phyloP scores from a whole-genome alignment of 1,139 yeast genomes.

The Yarrowia galli region DNA sequence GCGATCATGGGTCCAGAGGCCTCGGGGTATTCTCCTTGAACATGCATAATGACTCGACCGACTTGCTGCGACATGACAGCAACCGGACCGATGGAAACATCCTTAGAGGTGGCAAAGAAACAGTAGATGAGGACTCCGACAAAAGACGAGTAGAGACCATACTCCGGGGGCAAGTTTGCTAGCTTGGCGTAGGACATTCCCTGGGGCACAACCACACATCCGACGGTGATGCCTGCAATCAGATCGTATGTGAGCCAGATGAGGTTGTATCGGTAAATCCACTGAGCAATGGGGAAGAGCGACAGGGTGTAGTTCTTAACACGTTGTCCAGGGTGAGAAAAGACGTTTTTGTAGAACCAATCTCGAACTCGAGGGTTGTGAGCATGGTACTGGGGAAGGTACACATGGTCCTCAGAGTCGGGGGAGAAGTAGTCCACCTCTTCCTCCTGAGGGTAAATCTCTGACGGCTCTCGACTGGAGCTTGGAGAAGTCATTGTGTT shows the following conservation, averaged over 20 bases:
- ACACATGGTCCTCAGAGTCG: conserved; percentile 23
- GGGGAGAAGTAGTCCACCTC: conserved; percentile 26
- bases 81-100: conserved; percentile 95
- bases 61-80: conserved; percentile 95
- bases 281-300: conserved; percentile 75
- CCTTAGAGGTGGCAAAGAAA: conserved; percentile 92
- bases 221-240: conserved; percentile 92
- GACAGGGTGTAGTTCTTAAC: conserved; percentile 61
- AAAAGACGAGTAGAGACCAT: conserved; percentile 89
- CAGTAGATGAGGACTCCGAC: conserved; percentile 90
- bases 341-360: conserved; percentile 20
- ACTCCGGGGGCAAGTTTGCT: conserved; percentile 82
- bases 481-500: conserved; percentile 16
- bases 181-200: conserved; percentile 93
- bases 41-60: conserved; percentile 74
- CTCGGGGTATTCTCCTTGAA: conserved; percentile 63
- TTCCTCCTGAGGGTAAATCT: conserved; percentile 22
- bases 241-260: conserved; percentile 84
- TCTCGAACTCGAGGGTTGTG: conserved; percentile 28
- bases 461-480: conserved; percentile 25
- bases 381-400: conserved; percentile 32
- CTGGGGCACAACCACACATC: conserved; percentile 92
- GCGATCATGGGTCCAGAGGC: conserved; percentile 60
- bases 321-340: conserved; percentile 54
- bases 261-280: conserved; percentile 85